A percentile compares a stretch with the other conserved stretches of the same genome.
Evolutionary conservation across 2,329 filamentous ascomycete genomes (phyloP).

Genomic region (Aspergillus tanneri): DNA sequence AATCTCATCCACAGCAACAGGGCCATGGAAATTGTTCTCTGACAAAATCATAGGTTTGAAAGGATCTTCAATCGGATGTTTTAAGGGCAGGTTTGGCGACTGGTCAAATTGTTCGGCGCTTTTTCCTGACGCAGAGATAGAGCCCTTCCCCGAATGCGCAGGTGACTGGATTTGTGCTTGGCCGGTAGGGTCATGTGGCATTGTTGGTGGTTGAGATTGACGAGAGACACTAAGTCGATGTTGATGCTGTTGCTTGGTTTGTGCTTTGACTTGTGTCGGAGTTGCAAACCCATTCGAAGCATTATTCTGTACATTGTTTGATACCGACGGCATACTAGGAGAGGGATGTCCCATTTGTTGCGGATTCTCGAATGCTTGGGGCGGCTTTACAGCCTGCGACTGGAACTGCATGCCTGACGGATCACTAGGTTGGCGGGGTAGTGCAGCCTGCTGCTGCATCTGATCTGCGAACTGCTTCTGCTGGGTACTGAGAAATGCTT

Average conservation of each 20-base stretch:
- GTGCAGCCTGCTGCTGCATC: conserved; percentile 44
- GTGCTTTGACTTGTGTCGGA: conserved; percentile 34
- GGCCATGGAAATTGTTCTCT: conserved; percentile 64
- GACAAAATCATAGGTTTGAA: conserved; percentile 50
- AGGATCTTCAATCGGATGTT: conserved; percentile 43
- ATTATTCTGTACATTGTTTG: conserved; percentile 32
- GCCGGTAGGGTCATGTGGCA: conserved; percentile 28
- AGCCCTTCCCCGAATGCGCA: conserved; percentile 29
- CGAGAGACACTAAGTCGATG: conserved; percentile 36
- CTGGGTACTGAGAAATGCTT: conserved; percentile 45
- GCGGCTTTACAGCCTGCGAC: conserved; percentile 48
- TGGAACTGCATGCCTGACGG: conserved; percentile 45
- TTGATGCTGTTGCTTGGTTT: conserved; percentile 32
- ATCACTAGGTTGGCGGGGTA: conserved; percentile 41
- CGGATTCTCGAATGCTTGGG: conserved; percentile 48
- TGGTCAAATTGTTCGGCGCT: conserved; percentile 30
- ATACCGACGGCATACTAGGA: conserved; percentile 30
- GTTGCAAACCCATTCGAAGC: conserved; percentile 43
- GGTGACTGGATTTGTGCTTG: conserved; percentile 32
- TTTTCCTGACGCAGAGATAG: conserved; percentile 29
- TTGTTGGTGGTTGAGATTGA: conserved; percentile 33
- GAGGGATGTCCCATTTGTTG: conserved; percentile 36
- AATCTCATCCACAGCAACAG: conserved; percentile 67
- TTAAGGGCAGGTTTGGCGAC: conserved; percentile 33
- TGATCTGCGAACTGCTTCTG: conserved; percentile 46